A percentile compares a stretch with the other conserved stretches of the same genome.
These are phyloP conservation scores for Papiliotrema flavescens DNA, from an alignment of 1,284 basidiomycete genomes.

Conservation along the genomic window DNA sequence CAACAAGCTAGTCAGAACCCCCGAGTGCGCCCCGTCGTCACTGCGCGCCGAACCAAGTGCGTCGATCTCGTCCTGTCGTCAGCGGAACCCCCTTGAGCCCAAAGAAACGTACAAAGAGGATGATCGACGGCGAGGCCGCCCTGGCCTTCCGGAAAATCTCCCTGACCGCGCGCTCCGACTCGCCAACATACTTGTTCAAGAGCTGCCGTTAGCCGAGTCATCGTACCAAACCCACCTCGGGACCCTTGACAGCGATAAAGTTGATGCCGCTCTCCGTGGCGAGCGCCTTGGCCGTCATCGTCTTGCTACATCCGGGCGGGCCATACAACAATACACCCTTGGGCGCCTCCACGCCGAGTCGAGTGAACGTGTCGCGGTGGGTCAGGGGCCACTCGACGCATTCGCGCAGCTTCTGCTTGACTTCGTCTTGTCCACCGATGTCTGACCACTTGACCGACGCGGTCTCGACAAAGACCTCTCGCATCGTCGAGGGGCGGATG, in stretches of 20 bases:
- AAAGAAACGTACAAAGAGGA: constrained; percentile 78
- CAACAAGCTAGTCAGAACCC: constrained; percentile 86
- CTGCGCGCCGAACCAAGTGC: constrained; percentile 76
- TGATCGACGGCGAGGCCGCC: constrained; percentile 86
- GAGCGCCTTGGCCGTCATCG: constrained; percentile 86
- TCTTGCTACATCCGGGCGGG: constrained; percentile 97
- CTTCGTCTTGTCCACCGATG: constrained; percentile 76
- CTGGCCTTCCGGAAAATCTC: constrained; percentile 95
- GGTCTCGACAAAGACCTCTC: constrained; percentile 84
- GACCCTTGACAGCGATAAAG: constrained; percentile 96
- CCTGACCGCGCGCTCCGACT: constrained; percentile 89
- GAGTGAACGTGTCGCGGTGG: constrained; percentile 76
- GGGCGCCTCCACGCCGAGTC: constrained; percentile 84
- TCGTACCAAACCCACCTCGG: constrained; percentile 62
- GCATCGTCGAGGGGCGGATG: constrained; percentile 89
- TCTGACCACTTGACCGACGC: constrained; percentile 80
- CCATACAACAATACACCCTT: constrained; percentile 91
- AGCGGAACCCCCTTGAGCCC: neutral
- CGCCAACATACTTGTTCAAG: constrained; percentile 94
- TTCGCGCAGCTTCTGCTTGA: constrained; percentile 80
- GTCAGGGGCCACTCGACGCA: constrained; percentile 92
- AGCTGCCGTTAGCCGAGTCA: constrained; percentile 55
- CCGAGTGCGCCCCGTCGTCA: constrained; percentile 63
- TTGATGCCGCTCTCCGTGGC: constrained; percentile 94
- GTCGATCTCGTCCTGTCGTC: constrained; percentile 87